Evolutionary conservation across 164 flowering plant genomes (phyloP), one percentile per base, ranked within the genome.

Genomic region (Dillenia suffruticosa): DNA sequence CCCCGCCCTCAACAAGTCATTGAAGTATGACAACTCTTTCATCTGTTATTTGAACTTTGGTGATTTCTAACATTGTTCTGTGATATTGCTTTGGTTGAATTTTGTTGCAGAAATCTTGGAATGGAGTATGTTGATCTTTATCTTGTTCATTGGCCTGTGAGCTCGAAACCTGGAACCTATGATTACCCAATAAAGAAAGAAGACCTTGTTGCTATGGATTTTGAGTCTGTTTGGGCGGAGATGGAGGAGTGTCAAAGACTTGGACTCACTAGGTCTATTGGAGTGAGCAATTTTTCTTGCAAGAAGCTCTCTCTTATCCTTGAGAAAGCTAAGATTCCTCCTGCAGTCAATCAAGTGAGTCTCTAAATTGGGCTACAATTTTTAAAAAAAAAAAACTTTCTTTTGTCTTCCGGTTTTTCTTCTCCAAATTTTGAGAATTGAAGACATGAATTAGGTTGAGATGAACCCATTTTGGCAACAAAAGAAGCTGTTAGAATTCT

Each of bases 281-380:
- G 86, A 19, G 78, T 82, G 12, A 77, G 83, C 76, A 81, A 79
- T 50, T 82, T 82, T 66, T 69, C 83, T 12, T 56, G 68, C 49
- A 73, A 69, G 59, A 79, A 79, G 74, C 70, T 79, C 8, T 15
- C 24, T 2, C 47, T 69, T 9, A 16, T 77, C 47, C 72, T 79
- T 43, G n/a, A 70, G 48, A 22, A 17, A 26, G 86, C 83, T 19
- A 1, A 69, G 40, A 77, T 77, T 49, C 81, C 77, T n/a, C 87
- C 87, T 6, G 64, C 73, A 40, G 66, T 75, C 57, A 71, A 72
- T 58, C 74, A 76, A 65, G 79, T 76, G 12, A 63, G 56, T 58
- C 22, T 19, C 12, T 43, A 13, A 12, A 14, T 61, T 43, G 14
- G 17, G 53, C 12, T n/a, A n/a, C n/a, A n/a, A n/a, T n/a, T n/a